A percentile compares a stretch with the other conserved stretches of the same genome.
These are phyloP conservation scores for Pachyrhizus erosus DNA, from an alignment of 306 rosid species.

Conservation along the genomic window DNA sequence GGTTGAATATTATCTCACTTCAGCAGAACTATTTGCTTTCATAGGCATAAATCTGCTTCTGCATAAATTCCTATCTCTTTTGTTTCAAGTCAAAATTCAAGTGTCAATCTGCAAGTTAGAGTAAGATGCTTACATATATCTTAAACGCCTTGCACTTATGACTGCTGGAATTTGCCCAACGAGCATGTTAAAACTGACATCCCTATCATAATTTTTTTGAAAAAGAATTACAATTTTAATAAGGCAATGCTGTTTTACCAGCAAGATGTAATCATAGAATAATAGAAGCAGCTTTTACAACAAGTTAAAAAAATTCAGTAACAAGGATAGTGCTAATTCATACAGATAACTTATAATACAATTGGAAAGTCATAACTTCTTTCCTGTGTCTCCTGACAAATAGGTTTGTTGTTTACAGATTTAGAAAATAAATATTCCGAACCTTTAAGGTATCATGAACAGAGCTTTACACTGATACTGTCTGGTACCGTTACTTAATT, in stretches of 20 bases:
- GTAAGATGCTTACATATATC: conserved; percentile 63
- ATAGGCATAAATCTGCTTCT: neutral
- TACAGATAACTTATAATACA: neutral
- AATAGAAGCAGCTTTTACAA: neutral
- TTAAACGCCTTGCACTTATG: conserved; percentile 48
- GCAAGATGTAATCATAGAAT: neutral
- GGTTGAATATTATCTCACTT: neutral
- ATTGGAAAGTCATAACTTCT: neutral
- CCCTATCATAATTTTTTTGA: conserved; percentile 53
- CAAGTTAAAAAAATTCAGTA: neutral
- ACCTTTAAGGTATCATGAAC: neutral
- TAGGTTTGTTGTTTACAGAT: neutral
- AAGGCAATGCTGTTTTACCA: neutral
- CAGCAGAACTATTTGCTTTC: neutral
- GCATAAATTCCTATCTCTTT: neutral
- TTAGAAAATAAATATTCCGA: neutral
- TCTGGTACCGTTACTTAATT: neutral
- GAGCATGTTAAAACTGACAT: conserved; percentile 75
- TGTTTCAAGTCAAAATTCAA: conserved; percentile 5
- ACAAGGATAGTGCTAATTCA: neutral
- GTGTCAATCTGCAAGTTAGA: conserved; percentile 8
- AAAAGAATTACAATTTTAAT: conserved; percentile 34
- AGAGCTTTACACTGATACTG: neutral
- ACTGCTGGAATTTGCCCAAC: conserved; percentile 68
- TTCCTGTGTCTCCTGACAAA: neutral